A percentile compares a stretch with the other conserved stretches of the same genome.
Conservation (phyloP, 179 eudicot genomes). For the Beta lomatogona region DNA sequence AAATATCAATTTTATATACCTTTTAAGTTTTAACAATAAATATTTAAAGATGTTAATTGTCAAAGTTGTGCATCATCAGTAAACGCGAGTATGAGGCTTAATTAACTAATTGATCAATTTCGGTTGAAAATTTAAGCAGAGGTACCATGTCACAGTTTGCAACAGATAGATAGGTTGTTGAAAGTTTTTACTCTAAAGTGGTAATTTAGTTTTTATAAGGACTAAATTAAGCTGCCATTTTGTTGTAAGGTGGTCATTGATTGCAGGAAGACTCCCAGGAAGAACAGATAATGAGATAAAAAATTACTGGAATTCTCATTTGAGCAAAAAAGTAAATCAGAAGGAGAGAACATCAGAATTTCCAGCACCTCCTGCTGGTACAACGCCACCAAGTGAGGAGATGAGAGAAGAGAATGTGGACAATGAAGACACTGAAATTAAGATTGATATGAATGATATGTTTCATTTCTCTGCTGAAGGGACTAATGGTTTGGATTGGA, state of each 20-base stretch:
- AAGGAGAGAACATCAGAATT: conserved; percentile 11
- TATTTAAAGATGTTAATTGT: no score
- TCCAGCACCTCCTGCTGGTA: conserved; percentile 5
- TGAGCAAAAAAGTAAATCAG: conserved; percentile 59
- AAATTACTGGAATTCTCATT: conserved; percentile 81
- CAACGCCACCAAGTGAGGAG: conserved; percentile 6
- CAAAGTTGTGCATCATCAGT: no score
- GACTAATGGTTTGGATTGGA: conserved; percentile 44
- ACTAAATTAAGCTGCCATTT: not conserved
- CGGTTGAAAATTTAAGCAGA: not conserved
- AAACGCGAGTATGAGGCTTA: no score
- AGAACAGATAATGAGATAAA: conserved; percentile 80
- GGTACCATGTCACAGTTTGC: not conserved
- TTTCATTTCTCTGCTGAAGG: conserved; percentile 50
- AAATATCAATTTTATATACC: no score
- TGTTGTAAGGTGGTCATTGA: conserved; percentile 62
- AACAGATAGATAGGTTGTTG: no score
- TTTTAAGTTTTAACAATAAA: no score
- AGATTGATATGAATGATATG: conserved; percentile 38
- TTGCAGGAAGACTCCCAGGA: conserved; percentile 75
- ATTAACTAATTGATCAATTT: no score
- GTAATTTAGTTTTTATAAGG: not conserved
- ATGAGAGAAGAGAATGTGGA: conserved; percentile 2
- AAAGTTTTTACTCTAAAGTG: no score
- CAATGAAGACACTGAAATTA: conserved; percentile 23